Evolutionary conservation across 2,329 filamentous ascomycete species (phyloP).

Genomic region (Delphinella strobiligena): DNA sequence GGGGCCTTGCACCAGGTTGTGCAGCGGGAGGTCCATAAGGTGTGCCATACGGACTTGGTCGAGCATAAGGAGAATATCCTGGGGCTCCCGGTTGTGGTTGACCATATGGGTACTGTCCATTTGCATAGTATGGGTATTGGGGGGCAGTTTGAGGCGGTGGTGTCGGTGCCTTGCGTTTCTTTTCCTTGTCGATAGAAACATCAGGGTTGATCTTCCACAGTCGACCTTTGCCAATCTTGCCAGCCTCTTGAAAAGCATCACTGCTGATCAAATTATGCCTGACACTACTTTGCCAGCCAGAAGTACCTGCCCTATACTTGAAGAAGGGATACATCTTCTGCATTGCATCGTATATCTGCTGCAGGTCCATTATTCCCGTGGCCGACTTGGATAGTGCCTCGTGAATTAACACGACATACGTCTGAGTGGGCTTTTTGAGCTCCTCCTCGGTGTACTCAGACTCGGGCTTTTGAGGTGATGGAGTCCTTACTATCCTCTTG

Average conservation of each 20-base stretch:
- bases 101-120: slow-evolving; percentile 9
- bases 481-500: slow-evolving; percentile 43
- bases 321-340: slow-evolving; percentile 53
- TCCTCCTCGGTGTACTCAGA: slow-evolving; percentile 62
- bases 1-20: slow-evolving; percentile 7
- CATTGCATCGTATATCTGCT: slow-evolving; percentile 54
- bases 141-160: slow-evolving; percentile 17
- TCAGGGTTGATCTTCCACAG: slow-evolving; percentile 50
- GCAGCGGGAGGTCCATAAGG: slow-evolving; percentile 11
- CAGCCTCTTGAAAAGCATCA: slow-evolving; percentile 47
- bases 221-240: slow-evolving; percentile 49
- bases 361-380: slow-evolving; percentile 47
- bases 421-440: slow-evolving; percentile 53
- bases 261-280: slow-evolving; percentile 51
- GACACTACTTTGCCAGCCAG: slow-evolving; percentile 56
- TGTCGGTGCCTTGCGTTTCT: slow-evolving; percentile 39
- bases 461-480: slow-evolving; percentile 49
- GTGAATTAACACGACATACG: slow-evolving; percentile 53
- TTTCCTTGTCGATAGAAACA: slow-evolving; percentile 45
- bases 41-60: slow-evolving; percentile 11
- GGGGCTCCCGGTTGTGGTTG: slow-evolving; percentile 5
- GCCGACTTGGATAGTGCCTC: slow-evolving; percentile 47
- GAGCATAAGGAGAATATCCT: slow-evolving; percentile 9
- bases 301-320: slow-evolving; percentile 46
- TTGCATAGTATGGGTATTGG: slow-evolving; percentile 11